These are phyloP conservation scores for Microdochium bolleyi DNA, from an alignment of 2,329 filamentous ascomycete genomes.

Conservation along the genomic window DNA sequence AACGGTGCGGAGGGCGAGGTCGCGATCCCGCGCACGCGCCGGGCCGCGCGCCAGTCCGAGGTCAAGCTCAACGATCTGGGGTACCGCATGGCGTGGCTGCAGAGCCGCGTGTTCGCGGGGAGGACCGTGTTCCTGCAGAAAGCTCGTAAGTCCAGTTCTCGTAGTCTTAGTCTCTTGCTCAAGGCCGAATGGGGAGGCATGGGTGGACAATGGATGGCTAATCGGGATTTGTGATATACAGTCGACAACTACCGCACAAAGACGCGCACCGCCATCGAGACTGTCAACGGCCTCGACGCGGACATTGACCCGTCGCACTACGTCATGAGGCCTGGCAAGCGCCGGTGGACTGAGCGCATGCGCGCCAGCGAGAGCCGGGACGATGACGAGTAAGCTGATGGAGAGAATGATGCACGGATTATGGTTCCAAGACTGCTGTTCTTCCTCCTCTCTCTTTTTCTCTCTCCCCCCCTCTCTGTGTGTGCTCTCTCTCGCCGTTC, in stretches of 20 bases:
- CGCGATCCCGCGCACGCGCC: slow-evolving; percentile 66
- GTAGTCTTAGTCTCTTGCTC: not conserved
- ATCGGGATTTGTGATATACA: slow-evolving; percentile 24
- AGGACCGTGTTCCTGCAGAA: slow-evolving; percentile 83
- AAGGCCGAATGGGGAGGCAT: too few relatives aligned
- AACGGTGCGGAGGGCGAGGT: slow-evolving; percentile 70
- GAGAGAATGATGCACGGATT: not conserved
- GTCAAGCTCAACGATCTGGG: slow-evolving; percentile 88
- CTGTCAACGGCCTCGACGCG: slow-evolving; percentile 62
- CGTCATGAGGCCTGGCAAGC: slow-evolving; percentile 81
- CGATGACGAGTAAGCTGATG: slow-evolving; percentile 13
- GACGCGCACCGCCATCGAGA: slow-evolving; percentile 75
- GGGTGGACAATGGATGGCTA: not conserved
- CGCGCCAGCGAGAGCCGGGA: slow-evolving; percentile 26
- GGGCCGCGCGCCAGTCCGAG: slow-evolving; percentile 66
- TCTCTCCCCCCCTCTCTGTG: too few relatives aligned
- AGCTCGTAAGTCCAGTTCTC: slow-evolving; percentile 67
- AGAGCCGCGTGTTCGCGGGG: slow-evolving; percentile 84
- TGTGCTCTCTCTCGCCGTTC: too few relatives aligned
- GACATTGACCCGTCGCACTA: slow-evolving; percentile 72
- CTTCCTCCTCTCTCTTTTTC: too few relatives aligned
- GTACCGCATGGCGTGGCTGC: slow-evolving; percentile 93
- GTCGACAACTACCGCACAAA: slow-evolving; percentile 85
- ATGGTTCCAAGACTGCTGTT: not conserved
- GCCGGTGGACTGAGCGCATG: slow-evolving; percentile 58